Evolutionary conservation across 2,329 filamentous ascomycete species (phyloP), one percentile per base, ranked within the genome.

Genomic region (Botrytis elliptica): DNA sequence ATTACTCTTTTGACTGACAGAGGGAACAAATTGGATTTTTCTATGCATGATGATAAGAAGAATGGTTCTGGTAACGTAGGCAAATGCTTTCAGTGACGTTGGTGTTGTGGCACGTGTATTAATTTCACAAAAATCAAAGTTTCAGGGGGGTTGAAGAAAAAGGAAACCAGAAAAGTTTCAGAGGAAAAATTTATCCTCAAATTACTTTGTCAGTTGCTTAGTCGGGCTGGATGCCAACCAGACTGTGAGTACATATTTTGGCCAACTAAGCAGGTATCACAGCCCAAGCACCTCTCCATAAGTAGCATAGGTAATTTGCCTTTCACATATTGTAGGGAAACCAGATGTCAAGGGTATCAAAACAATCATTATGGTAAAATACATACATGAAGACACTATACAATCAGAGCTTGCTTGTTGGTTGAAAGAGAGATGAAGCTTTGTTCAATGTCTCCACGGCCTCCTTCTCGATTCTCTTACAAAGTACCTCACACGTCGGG

Each of bases 391-490:
- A 57, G 29, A 22, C 6, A 29, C 49, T 69, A 44, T 57, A 44
- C 5, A 75, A 74, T 78, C 69, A 81, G 63, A 81, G 77, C 84
- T 92, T 93, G 77, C 89, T 86, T 74, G 86, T 82, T 8, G 87
- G 84, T 70, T 84, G 84, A 75, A 90, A 84, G 68, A 93, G 83
- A 40, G 85, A 81, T 70, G 87, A 84, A 75, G 88, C 88, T 79
- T 89, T 88, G 79, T 84, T 86, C 76, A 95, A 84, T 6, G 91
- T 86, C 73, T 88, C 86, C 81, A 92, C 87, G 0, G 93, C 93
- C 82, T 95, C 93, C 81, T 86, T 90, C 85, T 95, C 92, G 78
- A 96, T 95, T 73, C 93, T 88, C 77, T 85, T 85, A 16, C 94
- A 84, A 40, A 96, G 84, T 1, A 84, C 90, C 65, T 88, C 87